Evolutionary conservation across 2,329 filamentous ascomycete species (phyloP).

Genomic region (Ophiostoma ulmi): DNA sequence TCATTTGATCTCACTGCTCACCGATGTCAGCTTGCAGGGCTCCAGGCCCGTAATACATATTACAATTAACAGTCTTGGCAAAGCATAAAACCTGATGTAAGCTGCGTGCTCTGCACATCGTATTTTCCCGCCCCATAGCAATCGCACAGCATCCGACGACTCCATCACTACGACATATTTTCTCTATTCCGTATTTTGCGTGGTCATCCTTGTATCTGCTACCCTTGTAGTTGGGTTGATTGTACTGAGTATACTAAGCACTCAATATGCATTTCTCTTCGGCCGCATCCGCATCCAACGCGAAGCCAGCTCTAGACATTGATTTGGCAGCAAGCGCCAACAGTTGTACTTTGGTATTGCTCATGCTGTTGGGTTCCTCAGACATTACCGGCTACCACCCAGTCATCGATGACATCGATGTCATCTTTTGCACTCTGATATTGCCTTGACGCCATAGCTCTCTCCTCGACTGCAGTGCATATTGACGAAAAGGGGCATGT

Average conservation of each 20-base stretch:
- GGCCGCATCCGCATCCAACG: not conserved
- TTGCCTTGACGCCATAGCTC: not conserved
- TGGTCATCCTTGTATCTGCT: not conserved
- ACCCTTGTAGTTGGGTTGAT: not conserved
- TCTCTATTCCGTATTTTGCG: not conserved
- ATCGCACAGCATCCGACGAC: not conserved
- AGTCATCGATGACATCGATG: not conserved
- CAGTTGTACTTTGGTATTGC: not conserved
- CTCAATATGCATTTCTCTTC: not conserved
- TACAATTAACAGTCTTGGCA: not conserved
- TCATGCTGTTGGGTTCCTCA: not conserved
- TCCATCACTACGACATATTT: not conserved
- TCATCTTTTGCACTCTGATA: not conserved
- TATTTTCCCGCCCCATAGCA: slow-evolving; percentile 6
- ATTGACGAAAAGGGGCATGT: not conserved
- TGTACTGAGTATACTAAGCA: not conserved
- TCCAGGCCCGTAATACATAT: not conserved
- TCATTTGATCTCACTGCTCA: not conserved
- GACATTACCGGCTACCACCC: not conserved
- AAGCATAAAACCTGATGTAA: slow-evolving; percentile 1
- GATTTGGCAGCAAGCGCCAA: too few species aligned
- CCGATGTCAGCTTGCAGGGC: not conserved
- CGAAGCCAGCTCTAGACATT: not conserved
- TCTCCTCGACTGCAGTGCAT: not conserved
- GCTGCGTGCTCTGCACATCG: slow-evolving; percentile 1